phyloP scores from a whole-genome alignment of 2,329 filamentous ascomycete species.

The Aspergillus alliaceus region DNA sequence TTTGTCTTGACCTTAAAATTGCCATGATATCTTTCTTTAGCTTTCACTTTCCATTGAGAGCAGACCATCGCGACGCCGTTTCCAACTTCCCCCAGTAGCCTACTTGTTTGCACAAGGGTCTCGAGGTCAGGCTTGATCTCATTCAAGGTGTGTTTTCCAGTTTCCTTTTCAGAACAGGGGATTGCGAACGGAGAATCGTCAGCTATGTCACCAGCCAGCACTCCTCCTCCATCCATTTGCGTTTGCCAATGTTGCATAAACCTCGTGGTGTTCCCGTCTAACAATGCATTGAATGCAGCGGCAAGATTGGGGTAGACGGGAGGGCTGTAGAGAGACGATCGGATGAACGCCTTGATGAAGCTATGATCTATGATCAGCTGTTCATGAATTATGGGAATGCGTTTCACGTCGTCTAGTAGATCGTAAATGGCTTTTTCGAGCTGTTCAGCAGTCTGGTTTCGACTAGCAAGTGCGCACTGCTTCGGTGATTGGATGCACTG shows the following conservation, averaged over 20 bases:
- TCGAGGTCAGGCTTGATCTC: neutral
- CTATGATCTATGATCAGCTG: neutral
- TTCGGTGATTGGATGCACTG: neutral
- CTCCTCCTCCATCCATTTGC: neutral
- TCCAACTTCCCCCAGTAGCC: conserved; percentile 6
- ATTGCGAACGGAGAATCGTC: neutral
- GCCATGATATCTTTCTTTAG: conserved; percentile 24
- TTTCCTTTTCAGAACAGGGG: neutral
- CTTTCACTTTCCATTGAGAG: conserved; percentile 20
- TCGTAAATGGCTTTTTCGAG: neutral
- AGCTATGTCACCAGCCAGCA: neutral
- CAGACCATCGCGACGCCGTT: conserved; percentile 8
- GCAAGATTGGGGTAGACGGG: neutral
- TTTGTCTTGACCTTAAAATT: conserved; percentile 22
- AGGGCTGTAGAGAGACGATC: neutral
- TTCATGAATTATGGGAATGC: neutral
- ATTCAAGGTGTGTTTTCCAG: neutral
- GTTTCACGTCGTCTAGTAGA: neutral
- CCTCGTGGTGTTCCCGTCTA: neutral
- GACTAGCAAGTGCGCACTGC: neutral
- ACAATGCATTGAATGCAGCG: neutral
- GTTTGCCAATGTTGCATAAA: neutral
- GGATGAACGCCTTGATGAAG: neutral
- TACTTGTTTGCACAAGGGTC: neutral
- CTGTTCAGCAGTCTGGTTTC: neutral